Evolutionary conservation across 495 filamentous ascomycete genomes (phyloP).

Genomic region (Lasiosphaeria miniovina): DNA sequence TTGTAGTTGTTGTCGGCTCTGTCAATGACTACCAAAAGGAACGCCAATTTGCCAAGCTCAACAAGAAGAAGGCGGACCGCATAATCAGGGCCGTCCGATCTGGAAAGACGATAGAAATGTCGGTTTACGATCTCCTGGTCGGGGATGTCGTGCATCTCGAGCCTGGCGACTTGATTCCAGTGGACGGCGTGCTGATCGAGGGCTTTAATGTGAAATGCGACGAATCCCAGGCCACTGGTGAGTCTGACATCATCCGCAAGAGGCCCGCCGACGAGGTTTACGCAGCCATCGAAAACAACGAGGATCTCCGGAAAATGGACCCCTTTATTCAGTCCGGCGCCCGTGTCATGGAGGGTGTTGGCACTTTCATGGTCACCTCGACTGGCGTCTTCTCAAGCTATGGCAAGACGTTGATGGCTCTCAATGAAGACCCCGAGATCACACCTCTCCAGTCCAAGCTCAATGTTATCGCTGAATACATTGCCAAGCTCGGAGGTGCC

Average conservation of each 20-base stretch:
- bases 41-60: slow-evolving; percentile 74
- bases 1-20: slow-evolving; percentile 72
- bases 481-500: slow-evolving; percentile 86
- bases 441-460: slow-evolving; percentile 94
- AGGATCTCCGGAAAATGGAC: slow-evolving; percentile 78
- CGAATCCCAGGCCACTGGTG: slow-evolving; percentile 80
- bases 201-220: slow-evolving; percentile 77
- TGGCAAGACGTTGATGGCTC: slow-evolving; percentile 91
- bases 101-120: slow-evolving; percentile 68
- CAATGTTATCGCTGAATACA: slow-evolving; percentile 85
- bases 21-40: slow-evolving; percentile 79
- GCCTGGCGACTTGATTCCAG: slow-evolving; percentile 72
- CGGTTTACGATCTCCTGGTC: slow-evolving; percentile 67
- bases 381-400: slow-evolving; percentile 85
- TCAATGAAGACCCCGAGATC: slow-evolving; percentile 84
- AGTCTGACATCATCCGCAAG: slow-evolving; percentile 79
- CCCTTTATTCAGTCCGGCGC: slow-evolving; percentile 92
- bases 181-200: slow-evolving; percentile 69
- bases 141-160: slow-evolving; percentile 73
- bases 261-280: slow-evolving; percentile 73
- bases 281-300: slow-evolving; percentile 70
- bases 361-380: slow-evolving; percentile 81
- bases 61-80: slow-evolving; percentile 77
- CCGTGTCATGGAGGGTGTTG: slow-evolving; percentile 88
- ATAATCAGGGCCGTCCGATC: slow-evolving; percentile 74